Percentiles rank a stretch among this genome's conserved stretches.
phyloP scores from a whole-genome alignment of 1,284 basidiomycete genomes.

The Ustanciosporium gigantosporum region DNA sequence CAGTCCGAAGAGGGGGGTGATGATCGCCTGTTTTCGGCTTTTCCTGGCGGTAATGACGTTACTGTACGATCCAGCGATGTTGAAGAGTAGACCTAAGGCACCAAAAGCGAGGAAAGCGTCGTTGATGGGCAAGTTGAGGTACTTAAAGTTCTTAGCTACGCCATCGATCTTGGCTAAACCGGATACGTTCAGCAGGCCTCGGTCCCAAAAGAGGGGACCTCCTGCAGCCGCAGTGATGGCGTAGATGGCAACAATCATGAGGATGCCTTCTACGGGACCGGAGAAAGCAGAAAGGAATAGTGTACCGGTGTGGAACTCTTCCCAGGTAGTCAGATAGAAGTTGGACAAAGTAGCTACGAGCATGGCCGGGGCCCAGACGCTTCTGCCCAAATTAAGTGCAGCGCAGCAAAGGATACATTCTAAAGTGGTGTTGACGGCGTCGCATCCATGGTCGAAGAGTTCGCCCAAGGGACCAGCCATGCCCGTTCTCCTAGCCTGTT shows the following conservation, averaged over 20 bases:
- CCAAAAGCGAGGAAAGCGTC: constrained; percentile 85
- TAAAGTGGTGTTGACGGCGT: constrained; percentile 83
- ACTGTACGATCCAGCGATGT: constrained; percentile 70
- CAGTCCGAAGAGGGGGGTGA: constrained; percentile 73
- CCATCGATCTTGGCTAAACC: constrained; percentile 65
- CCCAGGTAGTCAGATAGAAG: constrained; percentile 95
- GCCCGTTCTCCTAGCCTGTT: constrained; percentile 89
- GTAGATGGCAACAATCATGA: constrained; percentile 81
- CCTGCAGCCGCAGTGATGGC: constrained; percentile 68
- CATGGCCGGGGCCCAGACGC: constrained; percentile 92
- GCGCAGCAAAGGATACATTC: constrained; percentile 47
- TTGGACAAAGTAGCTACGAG: constrained; percentile 85
- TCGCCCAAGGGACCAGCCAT: constrained; percentile 96
- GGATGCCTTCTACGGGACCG: constrained; percentile 93
- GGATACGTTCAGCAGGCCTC: constrained; percentile 70
- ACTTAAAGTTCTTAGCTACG: constrained; percentile 59
- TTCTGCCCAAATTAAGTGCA: constrained; percentile 79
- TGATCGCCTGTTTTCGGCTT: constrained; percentile 51
- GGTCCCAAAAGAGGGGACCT: constrained; percentile 77
- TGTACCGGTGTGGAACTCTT: constrained; percentile 88
- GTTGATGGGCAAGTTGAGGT: constrained; percentile 75
- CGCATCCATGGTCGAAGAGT: constrained; percentile 90
- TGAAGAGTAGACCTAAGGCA: constrained; percentile 74
- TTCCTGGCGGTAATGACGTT: constrained; percentile 45
- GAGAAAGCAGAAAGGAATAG: constrained; percentile 74